Evolutionary conservation across 352 stramenopile genomes (phyloP).

Genomic region (Phytophthora kernoviae): DNA sequence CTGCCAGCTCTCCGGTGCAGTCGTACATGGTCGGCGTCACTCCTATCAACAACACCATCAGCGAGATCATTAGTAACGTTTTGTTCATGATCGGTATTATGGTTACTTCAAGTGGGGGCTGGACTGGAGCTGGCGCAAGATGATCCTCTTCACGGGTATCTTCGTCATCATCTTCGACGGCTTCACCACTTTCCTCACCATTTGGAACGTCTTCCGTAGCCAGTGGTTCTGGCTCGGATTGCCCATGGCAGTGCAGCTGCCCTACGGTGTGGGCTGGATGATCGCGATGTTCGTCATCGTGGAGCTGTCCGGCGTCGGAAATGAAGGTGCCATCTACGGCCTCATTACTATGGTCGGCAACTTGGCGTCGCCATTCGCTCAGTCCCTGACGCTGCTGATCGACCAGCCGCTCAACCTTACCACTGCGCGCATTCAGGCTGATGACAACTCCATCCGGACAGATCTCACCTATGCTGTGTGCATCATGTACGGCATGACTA

Average conservation of each 20-base stretch:
- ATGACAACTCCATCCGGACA: conserved; percentile 34
- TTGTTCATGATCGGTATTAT: conserved; percentile 32
- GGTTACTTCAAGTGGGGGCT: conserved; percentile 35
- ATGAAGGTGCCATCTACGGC: conserved; percentile 44
- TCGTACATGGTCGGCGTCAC: conserved; percentile 37
- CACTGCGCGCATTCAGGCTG: conserved; percentile 35
- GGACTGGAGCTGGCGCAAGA: conserved; percentile 46
- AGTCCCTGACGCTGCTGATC: conserved; percentile 39
- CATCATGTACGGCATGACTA: conserved; percentile 42
- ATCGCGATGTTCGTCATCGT: conserved; percentile 39
- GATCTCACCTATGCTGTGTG: conserved; percentile 41
- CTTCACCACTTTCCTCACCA: conserved; percentile 25
- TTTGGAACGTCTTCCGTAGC: conserved; percentile 41
- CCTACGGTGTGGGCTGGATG: conserved; percentile 36
- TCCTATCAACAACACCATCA: conserved; percentile 38
- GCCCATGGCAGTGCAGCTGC: conserved; percentile 32
- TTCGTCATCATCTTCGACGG: conserved; percentile 32
- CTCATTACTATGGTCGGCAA: conserved; percentile 44
- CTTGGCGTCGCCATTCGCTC: conserved; percentile 35
- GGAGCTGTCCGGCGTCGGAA: conserved; percentile 44
- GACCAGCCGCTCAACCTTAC: conserved; percentile 38
- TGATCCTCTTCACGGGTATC: conserved; percentile 29
- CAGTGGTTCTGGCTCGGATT: conserved; percentile 43
- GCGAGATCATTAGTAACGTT: conserved; percentile 26
- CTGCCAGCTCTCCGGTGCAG: conserved; percentile 24